A percentile compares a stretch with the other conserved stretches of the same genome.
Evolutionary conservation across 2,329 filamentous ascomycete species (phyloP).

Genomic region (Alternaria rosae): DNA sequence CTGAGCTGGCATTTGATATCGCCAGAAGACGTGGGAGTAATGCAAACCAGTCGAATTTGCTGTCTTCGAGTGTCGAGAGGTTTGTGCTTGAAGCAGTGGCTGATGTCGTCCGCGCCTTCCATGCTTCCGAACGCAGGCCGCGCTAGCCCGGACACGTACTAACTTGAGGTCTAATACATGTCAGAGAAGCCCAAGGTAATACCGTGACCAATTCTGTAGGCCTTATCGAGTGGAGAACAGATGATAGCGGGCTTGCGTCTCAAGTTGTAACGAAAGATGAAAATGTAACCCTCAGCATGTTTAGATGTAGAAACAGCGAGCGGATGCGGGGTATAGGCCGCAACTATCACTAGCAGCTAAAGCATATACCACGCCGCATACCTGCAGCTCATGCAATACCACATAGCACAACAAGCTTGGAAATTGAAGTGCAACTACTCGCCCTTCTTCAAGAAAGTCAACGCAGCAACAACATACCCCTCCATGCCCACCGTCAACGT

Average conservation of each 20-base stretch:
- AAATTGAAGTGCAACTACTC: not conserved
- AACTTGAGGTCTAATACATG: not conserved
- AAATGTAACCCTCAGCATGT: not conserved
- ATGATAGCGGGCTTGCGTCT: too few species aligned
- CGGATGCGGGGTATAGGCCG: not conserved
- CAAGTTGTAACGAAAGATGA: too few species aligned
- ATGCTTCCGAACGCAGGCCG: not conserved
- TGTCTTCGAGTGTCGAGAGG: not conserved
- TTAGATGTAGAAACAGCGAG: not conserved
- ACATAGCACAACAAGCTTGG: rapidly evolving
- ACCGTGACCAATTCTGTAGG: too few species aligned
- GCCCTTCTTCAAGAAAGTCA: slow-evolving; percentile 54
- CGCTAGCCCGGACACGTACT: not conserved
- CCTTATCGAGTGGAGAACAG: too few species aligned
- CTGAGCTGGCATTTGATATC: not conserved
- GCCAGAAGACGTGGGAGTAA: not conserved
- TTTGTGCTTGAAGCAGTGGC: not conserved
- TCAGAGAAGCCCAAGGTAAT: not conserved
- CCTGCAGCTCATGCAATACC: not conserved
- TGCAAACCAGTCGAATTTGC: not conserved
- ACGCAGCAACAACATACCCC: slow-evolving; percentile 59
- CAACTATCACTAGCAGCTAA: not conserved
- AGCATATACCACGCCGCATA: not conserved
- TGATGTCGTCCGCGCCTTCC: not conserved
- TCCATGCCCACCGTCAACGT: slow-evolving; percentile 62